Percentiles rank a stretch among this genome's conserved stretches.
Evolutionary conservation across 768 basidiomycete species (phyloP).

Genomic region (Rickenella mellea): DNA sequence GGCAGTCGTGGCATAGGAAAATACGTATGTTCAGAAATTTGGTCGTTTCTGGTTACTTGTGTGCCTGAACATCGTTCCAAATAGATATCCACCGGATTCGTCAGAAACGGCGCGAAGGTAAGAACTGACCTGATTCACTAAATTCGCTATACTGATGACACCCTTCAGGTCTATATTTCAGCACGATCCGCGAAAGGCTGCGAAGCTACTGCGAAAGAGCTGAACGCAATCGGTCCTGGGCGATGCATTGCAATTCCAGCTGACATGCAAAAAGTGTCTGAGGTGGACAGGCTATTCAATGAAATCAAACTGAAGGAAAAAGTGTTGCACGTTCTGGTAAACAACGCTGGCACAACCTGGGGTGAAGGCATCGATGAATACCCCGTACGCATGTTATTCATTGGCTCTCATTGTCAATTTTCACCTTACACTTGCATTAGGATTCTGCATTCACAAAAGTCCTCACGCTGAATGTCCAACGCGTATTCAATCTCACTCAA

Average conservation of each 20-base stretch:
- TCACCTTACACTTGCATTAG: slow-evolving; percentile 14
- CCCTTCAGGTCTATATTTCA: slow-evolving; percentile 47
- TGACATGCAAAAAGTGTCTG: slow-evolving; percentile 42
- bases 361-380: slow-evolving; percentile 35
- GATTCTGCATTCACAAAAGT: slow-evolving; percentile 55
- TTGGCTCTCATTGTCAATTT: slow-evolving; percentile 5
- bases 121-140: slow-evolving; percentile 1
- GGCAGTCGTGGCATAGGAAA: slow-evolving; percentile 60
- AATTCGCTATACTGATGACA: background rate
- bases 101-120: slow-evolving; percentile 52
- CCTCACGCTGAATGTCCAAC: slow-evolving; percentile 50
- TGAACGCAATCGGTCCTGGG: slow-evolving; percentile 45
- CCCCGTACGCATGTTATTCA: slow-evolving; percentile 23
- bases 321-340: slow-evolving; percentile 47
- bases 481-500: slow-evolving; percentile 58
- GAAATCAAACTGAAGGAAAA: slow-evolving; percentile 44
- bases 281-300: slow-evolving; percentile 42
- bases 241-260: slow-evolving; percentile 44
- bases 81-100: slow-evolving; percentile 56
- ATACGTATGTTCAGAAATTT: slow-evolving; percentile 15
- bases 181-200: slow-evolving; percentile 47
- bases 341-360: slow-evolving; percentile 59
- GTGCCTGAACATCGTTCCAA: background rate
- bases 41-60: background rate
- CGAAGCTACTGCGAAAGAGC: slow-evolving; percentile 38